Evolutionary conservation across 106 monocot species (phyloP).

Genomic region (Dendrobium officinale): DNA sequence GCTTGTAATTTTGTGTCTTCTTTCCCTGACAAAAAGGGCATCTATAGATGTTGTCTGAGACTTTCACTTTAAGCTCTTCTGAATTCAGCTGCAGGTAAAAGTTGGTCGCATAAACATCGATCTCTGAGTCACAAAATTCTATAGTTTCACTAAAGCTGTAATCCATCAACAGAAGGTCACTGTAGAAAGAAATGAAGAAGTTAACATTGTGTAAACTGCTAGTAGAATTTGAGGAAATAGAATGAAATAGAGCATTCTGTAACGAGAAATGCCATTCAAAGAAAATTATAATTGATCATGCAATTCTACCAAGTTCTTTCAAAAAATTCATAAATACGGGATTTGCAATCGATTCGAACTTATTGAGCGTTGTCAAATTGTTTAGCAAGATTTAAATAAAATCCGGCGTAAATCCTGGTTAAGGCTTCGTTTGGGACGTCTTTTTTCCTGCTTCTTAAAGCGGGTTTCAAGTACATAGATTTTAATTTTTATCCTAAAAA

Average conservation of each 20-base stretch:
- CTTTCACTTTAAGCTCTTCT: constrained; percentile 12
- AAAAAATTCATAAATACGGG: too few relatives aligned
- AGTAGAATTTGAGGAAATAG: not conserved
- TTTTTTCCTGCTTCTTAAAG: too few relatives aligned
- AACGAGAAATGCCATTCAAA: not conserved
- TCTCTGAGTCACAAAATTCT: constrained; percentile 36
- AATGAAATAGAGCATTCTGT: not conserved
- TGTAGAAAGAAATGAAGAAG: not conserved
- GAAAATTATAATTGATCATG: too few relatives aligned
- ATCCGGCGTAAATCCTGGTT: too few relatives aligned
- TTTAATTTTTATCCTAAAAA: too few relatives aligned
- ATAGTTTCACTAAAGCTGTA: constrained; percentile 22
- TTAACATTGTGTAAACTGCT: not conserved
- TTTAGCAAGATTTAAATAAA: too few relatives aligned
- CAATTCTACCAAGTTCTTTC: too few relatives aligned
- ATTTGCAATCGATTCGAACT: too few relatives aligned
- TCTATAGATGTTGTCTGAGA: constrained; percentile 20
- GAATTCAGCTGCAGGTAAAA: constrained; percentile 16
- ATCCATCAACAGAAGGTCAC: constrained; percentile 8
- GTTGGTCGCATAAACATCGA: constrained; percentile 25
- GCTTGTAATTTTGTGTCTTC: constrained; percentile 46
- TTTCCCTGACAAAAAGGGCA: constrained; percentile 56
- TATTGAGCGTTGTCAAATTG: too few relatives aligned
- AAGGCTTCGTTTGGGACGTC: too few relatives aligned
- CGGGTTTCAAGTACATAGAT: too few relatives aligned